Percentiles rank a stretch among this genome's conserved stretches.
phyloP scores from a whole-genome alignment of 139 green algal genomes.

The Tetradesmus lagerheimii region DNA sequence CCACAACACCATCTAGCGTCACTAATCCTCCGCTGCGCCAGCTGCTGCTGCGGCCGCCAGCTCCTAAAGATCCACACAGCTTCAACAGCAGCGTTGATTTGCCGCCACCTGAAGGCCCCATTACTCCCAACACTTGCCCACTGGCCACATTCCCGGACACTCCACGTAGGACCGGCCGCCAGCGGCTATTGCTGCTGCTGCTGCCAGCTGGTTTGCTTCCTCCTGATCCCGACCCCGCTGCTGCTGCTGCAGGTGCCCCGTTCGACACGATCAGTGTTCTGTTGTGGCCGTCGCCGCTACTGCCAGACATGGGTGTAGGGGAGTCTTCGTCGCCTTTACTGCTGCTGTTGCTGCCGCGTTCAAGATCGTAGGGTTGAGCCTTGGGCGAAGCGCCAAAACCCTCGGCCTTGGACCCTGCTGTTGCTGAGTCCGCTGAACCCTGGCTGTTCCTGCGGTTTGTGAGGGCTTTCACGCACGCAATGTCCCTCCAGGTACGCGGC shows the following conservation, averaged over 20 bases:
- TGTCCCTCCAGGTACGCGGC: neutral
- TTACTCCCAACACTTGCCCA: constrained; percentile 64
- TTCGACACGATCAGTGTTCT: neutral
- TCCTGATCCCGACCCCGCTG: too few relatives aligned
- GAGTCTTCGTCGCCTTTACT: neutral
- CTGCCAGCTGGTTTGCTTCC: neutral
- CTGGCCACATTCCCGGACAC: constrained; percentile 19
- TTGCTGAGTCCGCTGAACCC: constrained; percentile 6
- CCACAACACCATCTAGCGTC: constrained; percentile 28
- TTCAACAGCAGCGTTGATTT: constrained; percentile 84
- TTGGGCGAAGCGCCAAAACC: neutral
- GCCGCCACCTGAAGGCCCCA: constrained; percentile 71
- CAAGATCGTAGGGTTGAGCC: neutral
- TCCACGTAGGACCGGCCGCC: neutral
- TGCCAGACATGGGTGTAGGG: neutral
- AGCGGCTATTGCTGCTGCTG: constrained; percentile 57
- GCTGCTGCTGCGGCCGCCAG: constrained; percentile 3
- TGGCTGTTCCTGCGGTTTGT: neutral
- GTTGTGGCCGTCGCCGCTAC: neutral
- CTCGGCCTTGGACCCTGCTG: neutral
- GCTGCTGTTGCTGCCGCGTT: neutral
- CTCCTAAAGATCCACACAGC: constrained; percentile 57
- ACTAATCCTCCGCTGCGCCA: constrained; percentile 45
- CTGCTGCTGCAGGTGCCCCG: constrained; percentile 34
- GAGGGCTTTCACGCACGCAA: neutral